Evolutionary conservation across 2,329 filamentous ascomycete genomes (phyloP).

Genomic region (Fusarium sarcochroum): DNA sequence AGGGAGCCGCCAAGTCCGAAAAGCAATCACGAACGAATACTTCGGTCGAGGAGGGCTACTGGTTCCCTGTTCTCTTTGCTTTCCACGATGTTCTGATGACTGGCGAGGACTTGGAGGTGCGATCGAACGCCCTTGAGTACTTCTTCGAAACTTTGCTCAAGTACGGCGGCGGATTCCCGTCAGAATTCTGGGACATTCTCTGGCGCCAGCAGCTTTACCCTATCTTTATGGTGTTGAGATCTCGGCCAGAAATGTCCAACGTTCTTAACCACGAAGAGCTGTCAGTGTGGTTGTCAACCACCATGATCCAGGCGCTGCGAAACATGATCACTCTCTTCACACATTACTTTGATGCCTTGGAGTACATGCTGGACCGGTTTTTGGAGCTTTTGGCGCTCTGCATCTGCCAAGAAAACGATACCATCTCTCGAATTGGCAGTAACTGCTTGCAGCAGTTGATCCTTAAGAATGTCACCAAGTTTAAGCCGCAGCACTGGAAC

Average conservation of each 20-base stretch:
- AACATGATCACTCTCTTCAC: slow-evolving; percentile 99
- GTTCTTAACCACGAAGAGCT: slow-evolving; percentile 96
- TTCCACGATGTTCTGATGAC: slow-evolving; percentile 99
- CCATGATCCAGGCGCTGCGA: slow-evolving; percentile 97
- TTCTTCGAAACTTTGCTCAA: slow-evolving; percentile 94
- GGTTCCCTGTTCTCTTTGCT: slow-evolving; percentile 97
- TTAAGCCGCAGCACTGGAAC: slow-evolving; percentile 87
- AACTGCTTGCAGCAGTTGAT: slow-evolving; percentile 98
- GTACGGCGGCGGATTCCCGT: slow-evolving; percentile 91
- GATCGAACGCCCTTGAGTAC: slow-evolving; percentile 91
- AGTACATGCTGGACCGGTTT: slow-evolving; percentile 99
- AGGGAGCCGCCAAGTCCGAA: slow-evolving; percentile 61
- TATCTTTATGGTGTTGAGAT: slow-evolving; percentile 98
- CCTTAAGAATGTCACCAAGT: slow-evolving; percentile 94
- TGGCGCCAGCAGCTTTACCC: slow-evolving; percentile 98
- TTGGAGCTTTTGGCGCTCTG: slow-evolving; percentile 93
- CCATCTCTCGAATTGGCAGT: slow-evolving; percentile 96
- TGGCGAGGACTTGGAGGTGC: slow-evolving; percentile 96
- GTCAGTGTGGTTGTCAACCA: slow-evolving; percentile 98
- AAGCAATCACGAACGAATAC: slow-evolving; percentile 78
- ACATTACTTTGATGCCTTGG: slow-evolving; percentile 95
- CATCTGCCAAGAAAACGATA: slow-evolving; percentile 99
- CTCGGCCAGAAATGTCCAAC: slow-evolving; percentile 95
- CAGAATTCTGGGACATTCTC: slow-evolving; percentile 97
- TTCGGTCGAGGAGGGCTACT: slow-evolving; percentile 96